Conservation (phyloP, 169 alveolate genomes). For the Plasmodium vivax region DNA sequence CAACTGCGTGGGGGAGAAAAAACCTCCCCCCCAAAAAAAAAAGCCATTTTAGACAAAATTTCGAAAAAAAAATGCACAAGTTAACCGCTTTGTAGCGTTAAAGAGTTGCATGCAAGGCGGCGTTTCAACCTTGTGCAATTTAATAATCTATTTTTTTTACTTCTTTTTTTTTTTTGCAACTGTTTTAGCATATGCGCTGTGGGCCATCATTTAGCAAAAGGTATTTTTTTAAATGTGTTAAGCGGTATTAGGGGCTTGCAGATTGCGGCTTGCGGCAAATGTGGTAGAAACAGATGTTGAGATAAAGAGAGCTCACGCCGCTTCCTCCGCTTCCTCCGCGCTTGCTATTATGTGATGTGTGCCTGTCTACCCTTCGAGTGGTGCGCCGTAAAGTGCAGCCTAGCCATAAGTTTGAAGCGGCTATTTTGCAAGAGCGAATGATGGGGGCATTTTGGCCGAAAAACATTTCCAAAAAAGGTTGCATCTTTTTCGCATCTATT, state of each 20-base stretch:
- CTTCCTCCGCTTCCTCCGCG: not conserved
- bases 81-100: not conserved
- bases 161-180: not conserved
- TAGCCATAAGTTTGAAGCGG: not conserved
- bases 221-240: not conserved
- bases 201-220: not conserved
- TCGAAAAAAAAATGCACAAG: not conserved
- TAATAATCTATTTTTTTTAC: not conserved
- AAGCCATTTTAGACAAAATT: not conserved
- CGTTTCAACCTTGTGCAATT: not conserved
- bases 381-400: not conserved
- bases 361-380: not conserved
- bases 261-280: not conserved
- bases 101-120: not conserved
- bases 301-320: not conserved
- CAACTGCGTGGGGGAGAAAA: not conserved
- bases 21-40: not conserved
- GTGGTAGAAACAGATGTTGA: not conserved
- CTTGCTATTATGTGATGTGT: not conserved
- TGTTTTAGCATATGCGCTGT: not conserved
- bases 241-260: not conserved
- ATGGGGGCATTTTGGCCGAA: not conserved
- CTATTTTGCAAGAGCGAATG: not conserved
- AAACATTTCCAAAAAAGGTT: not conserved
- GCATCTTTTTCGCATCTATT: not conserved